These are phyloP conservation scores for Acidomyces sp. DNA, from an alignment of 495 filamentous ascomycete species.

Conservation along the genomic window DNA sequence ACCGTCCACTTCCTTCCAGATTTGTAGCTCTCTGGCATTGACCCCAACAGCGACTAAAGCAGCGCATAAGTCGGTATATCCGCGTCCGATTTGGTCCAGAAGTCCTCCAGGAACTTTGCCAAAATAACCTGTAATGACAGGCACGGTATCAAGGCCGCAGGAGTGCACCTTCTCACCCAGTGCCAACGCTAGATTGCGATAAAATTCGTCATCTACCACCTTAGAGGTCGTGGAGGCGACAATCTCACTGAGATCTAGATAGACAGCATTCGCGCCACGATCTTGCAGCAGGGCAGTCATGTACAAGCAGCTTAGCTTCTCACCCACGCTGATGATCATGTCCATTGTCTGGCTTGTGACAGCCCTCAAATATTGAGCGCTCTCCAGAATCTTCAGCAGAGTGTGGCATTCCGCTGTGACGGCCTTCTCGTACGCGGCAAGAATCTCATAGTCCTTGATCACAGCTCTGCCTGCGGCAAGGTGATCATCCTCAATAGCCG, in stretches of 20 bases:
- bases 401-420: conserved; percentile 60
- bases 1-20: conserved; percentile 46
- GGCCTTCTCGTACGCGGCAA: conserved; percentile 40
- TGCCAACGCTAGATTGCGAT: conserved; percentile 49
- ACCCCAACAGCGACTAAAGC: conserved; percentile 37
- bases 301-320: conserved; percentile 82
- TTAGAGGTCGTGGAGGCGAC: conserved; percentile 47
- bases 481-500: conserved; percentile 64
- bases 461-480: conserved; percentile 44
- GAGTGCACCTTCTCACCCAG: conserved; percentile 54
- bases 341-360: conserved; percentile 66
- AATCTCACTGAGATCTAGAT: conserved; percentile 70
- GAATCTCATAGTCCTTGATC: conserved; percentile 44
- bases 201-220: conserved; percentile 68
- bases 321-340: conserved; percentile 79
- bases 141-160: conserved; percentile 41
- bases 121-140: conserved; percentile 36
- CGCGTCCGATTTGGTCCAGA: conserved; percentile 35
- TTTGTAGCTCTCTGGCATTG: conserved; percentile 37
- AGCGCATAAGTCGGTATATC: conserved; percentile 42
- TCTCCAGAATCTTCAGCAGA: conserved; percentile 46
- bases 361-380: conserved; percentile 43
- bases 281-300: conserved; percentile 73
- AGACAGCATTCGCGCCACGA: conserved; percentile 64
- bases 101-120: conserved; percentile 38